These are phyloP conservation scores for Kuraishia piskuri DNA, from an alignment of 805 yeast genomes.

Conservation along the genomic window DNA sequence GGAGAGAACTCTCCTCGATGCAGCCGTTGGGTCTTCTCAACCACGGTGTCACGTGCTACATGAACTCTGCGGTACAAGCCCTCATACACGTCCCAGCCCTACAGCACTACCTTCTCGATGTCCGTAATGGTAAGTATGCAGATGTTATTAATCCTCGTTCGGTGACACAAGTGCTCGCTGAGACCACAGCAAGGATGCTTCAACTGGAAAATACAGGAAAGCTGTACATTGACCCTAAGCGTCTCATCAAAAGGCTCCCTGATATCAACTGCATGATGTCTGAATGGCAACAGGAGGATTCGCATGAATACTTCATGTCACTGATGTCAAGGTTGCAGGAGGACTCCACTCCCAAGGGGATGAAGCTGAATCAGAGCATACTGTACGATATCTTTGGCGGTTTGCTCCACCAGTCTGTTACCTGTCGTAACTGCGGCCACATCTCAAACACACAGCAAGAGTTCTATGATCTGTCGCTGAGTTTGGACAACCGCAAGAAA, in stretches of 20 bases:
- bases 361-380: slow-evolving; percentile 69
- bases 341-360: slow-evolving; percentile 87
- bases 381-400: slow-evolving; percentile 95
- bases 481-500: slow-evolving; percentile 46
- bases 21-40: slow-evolving; percentile 68
- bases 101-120: slow-evolving; percentile 70
- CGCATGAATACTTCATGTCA: slow-evolving; percentile 96
- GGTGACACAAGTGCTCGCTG: slow-evolving; percentile 61
- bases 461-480: slow-evolving; percentile 84
- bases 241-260: slow-evolving; percentile 58
- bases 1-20: slow-evolving; percentile 44
- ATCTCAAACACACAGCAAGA: slow-evolving; percentile 86
- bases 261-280: slow-evolving; percentile 95
- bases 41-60: slow-evolving; percentile 94
- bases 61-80: slow-evolving; percentile 91
- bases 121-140: slow-evolving; percentile 44
- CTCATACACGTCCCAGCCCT: slow-evolving; percentile 87
- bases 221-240: slow-evolving; percentile 64
- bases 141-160: slow-evolving; percentile 40
- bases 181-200: slow-evolving; percentile 65
- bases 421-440: slow-evolving; percentile 76
- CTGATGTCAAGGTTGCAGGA: slow-evolving; percentile 82
- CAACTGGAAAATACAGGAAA: slow-evolving; percentile 33
- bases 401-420: slow-evolving; percentile 70
- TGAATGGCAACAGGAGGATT: slow-evolving; percentile 96